phyloP scores from a whole-genome alignment of 352 stramenopile genomes.

The Thraustotheca clavata region DNA sequence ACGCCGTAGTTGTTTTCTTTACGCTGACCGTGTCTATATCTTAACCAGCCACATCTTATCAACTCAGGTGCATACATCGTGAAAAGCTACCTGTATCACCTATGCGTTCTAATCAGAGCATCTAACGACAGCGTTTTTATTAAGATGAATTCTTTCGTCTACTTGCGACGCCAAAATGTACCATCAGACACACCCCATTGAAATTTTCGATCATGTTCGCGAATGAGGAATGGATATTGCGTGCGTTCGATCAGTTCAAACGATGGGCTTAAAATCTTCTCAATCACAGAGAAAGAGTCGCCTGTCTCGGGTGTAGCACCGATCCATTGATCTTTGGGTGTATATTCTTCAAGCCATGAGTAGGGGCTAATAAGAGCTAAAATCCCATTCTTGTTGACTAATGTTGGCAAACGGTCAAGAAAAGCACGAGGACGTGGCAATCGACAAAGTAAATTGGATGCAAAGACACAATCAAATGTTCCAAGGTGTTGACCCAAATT shows the following conservation, averaged over 20 bases:
- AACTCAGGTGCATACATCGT: too few species aligned
- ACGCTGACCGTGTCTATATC: not conserved
- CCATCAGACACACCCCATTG: constrained; percentile 87
- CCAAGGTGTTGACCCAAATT: constrained; percentile 63
- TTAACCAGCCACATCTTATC: too few species aligned
- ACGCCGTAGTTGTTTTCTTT: not conserved
- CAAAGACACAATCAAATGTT: constrained; percentile 92
- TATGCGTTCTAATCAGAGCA: not conserved
- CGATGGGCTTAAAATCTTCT: constrained; percentile 38
- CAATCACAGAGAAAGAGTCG: constrained; percentile 62
- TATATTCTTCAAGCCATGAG: constrained; percentile 97
- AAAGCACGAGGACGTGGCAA: constrained; percentile 89
- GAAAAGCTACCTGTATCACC: too few species aligned
- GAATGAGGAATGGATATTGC: constrained; percentile 88
- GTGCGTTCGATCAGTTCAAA: constrained; percentile 76
- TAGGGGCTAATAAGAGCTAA: constrained; percentile 95
- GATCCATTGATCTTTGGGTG: constrained; percentile 84
- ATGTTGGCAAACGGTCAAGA: constrained; percentile 66
- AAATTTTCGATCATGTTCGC: constrained; percentile 89
- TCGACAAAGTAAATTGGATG: constrained; percentile 94
- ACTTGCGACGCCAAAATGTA: constrained; percentile 66
- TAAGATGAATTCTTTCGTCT: not conserved
- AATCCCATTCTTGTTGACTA: constrained; percentile 88
- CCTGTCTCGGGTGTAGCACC: constrained; percentile 39
- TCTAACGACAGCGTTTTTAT: not conserved